phyloP scores from a whole-genome alignment of 345 rosid genomes.

The Turritis glabra region DNA sequence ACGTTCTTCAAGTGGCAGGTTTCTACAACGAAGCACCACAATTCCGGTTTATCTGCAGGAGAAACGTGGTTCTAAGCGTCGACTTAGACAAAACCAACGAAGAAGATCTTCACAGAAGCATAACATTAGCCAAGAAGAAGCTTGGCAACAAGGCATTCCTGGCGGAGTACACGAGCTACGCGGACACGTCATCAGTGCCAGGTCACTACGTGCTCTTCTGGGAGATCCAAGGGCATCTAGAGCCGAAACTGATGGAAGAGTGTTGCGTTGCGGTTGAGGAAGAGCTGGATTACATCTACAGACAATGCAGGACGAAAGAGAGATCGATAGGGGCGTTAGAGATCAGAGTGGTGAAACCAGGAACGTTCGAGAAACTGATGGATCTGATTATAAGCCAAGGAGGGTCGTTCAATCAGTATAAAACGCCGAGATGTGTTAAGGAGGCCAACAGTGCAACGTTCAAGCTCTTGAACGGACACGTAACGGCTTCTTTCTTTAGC shows the following conservation, averaged over 20 bases:
- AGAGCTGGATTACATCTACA: constrained; percentile 72
- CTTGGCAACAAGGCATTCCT: constrained; percentile 62
- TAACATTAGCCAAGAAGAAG: constrained; percentile 60
- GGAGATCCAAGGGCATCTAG: constrained; percentile 59
- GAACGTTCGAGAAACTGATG: constrained; percentile 81
- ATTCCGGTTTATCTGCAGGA: constrained; percentile 73
- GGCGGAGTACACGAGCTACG: constrained; percentile 81
- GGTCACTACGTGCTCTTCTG: constrained; percentile 90
- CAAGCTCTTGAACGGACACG: constrained; percentile 63
- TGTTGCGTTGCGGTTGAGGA: constrained; percentile 80
- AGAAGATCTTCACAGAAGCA: constrained; percentile 80
- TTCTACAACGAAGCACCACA: constrained; percentile 86
- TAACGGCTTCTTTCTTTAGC: constrained; percentile 64
- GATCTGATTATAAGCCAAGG: constrained; percentile 78
- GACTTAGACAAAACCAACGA: constrained; percentile 94
- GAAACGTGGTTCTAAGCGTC: constrained; percentile 80
- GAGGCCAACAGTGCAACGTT: constrained; percentile 46
- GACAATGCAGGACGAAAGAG: constrained; percentile 80
- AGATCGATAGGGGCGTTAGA: constrained; percentile 80
- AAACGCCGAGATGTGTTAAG: constrained; percentile 85
- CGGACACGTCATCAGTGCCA: constrained; percentile 70
- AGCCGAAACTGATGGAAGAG: constrained; percentile 55
- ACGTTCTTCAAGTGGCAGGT: constrained; percentile 78
- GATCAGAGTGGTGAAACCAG: constrained; percentile 70
- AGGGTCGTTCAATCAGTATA: constrained; percentile 88